Conservation (phyloP, 2,329 filamentous ascomycete species). For the Dactylellina sp. region DNA sequence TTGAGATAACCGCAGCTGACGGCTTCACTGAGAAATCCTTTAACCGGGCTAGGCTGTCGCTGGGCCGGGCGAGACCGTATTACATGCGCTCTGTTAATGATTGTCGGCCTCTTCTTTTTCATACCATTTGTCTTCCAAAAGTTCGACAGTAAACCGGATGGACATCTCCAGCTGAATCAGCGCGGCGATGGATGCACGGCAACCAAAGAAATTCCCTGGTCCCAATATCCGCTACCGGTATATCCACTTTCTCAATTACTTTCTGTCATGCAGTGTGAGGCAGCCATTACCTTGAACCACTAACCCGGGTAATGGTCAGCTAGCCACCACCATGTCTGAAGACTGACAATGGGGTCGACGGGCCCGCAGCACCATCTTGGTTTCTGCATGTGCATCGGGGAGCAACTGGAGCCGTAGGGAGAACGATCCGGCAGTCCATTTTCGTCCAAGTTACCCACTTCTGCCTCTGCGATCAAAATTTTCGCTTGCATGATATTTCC, state of each 20-base stretch:
- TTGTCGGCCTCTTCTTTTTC: no score
- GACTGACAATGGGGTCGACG: slow-evolving; percentile 7
- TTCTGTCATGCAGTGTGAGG: slow-evolving; percentile 34
- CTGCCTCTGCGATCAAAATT: slow-evolving; percentile 36
- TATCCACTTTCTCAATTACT: slow-evolving; percentile 11
- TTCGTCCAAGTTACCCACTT: slow-evolving; percentile 55
- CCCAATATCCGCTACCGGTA: slow-evolving; percentile 30
- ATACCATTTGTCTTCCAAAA: slow-evolving; percentile 5
- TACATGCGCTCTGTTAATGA: slow-evolving; percentile 17
- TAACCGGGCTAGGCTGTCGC: slow-evolving; percentile 35
- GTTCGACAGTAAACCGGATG: slow-evolving; percentile 13
- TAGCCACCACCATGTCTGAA: slow-evolving; percentile 43
- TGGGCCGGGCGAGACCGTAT: slow-evolving; percentile 48
- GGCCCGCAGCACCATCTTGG: slow-evolving; percentile 15
- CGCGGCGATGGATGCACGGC: slow-evolving; percentile 38
- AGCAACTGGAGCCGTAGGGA: slow-evolving; percentile 55
- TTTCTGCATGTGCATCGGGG: slow-evolving; percentile 3
- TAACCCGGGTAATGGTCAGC: slow-evolving; percentile 47
- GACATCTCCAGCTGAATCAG: slow-evolving; percentile 49
- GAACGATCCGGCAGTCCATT: slow-evolving; percentile 47
- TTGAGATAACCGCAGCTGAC: slow-evolving; percentile 53
- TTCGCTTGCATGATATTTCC: slow-evolving; percentile 57
- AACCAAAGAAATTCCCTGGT: slow-evolving; percentile 39
- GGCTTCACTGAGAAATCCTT: slow-evolving; percentile 32
- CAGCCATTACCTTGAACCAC: slow-evolving; percentile 28